These are phyloP conservation scores for Incumbomyces lentus DNA, from an alignment of 2,329 filamentous ascomycete genomes.

Conservation along the genomic window DNA sequence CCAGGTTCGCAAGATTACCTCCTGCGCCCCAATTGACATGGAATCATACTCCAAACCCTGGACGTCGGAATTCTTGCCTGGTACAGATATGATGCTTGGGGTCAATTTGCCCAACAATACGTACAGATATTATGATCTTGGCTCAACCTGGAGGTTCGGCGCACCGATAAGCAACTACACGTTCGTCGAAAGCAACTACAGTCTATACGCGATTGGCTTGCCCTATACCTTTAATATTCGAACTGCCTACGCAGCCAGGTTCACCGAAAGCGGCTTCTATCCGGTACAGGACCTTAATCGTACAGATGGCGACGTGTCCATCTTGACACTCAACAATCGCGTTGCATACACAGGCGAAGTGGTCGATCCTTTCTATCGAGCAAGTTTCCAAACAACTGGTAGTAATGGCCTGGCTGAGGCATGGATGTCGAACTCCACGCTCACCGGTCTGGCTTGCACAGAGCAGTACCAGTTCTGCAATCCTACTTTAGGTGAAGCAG, in stretches of 20 bases:
- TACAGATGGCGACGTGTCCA: conserved; percentile 16
- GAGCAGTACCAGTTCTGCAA: conserved; percentile 21
- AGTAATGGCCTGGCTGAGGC: conserved; percentile 7
- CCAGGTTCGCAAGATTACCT: conserved; percentile 8
- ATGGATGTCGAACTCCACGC: neutral
- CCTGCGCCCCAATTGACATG: conserved; percentile 10
- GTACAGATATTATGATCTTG: conserved; percentile 5
- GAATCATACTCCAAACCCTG: conserved; percentile 4
- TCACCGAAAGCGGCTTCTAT: conserved; percentile 5
- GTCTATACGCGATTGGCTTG: neutral
- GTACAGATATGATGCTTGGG: conserved; percentile 3
- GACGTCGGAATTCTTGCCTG: neutral
- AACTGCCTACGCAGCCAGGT: conserved; percentile 1
- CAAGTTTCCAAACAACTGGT: neutral
- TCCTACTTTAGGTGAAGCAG: conserved; percentile 4
- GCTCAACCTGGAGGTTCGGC: conserved; percentile 4
- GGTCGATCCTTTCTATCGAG: conserved; percentile 17
- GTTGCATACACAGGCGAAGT: conserved; percentile 11
- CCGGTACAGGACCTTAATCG: conserved; percentile 15
- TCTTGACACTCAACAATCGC: conserved; percentile 13
- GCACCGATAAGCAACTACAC: conserved; percentile 7
- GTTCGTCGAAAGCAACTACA: conserved; percentile 7
- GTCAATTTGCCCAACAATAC: conserved; percentile 5
- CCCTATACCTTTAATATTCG: conserved; percentile 6
- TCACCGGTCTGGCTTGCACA: conserved; percentile 13